Base-by-base conservation (phyloP, 179 eudicot genomes). In the Sideroxylon spinosum region DNA sequence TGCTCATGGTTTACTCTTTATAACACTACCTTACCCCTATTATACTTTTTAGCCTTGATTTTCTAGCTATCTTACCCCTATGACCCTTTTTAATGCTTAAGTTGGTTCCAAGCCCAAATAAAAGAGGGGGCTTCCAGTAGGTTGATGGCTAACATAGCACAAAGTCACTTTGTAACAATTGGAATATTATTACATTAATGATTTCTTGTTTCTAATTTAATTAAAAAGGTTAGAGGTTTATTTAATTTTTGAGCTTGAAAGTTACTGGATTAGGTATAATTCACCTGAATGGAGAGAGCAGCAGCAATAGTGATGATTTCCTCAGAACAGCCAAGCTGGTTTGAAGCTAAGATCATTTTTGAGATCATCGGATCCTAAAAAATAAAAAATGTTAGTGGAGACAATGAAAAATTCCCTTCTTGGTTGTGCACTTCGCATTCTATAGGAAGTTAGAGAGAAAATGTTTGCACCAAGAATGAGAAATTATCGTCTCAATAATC, bases 281-380 rank as follows among this genome's bases (percentile, higher is more conserved):
- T 61, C 66, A 93, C 99, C 98, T 95, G 99, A 72, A 93, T 79
- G 72, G 99, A 95, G 75, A 95, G 94, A 79, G 85, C 79, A 75
- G 99, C 92, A 81, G 98, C 95, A 76, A 95, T 85, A 64, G 99
- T 95, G 78, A 95, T 88, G 77, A 89, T 87, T 87, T 95, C 99
- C 79, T 95, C 98, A 37, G 99, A 90, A 82, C 99, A 95, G 65
- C 95, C 95, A 63, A 88, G 83, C 68, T 90, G 86, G 60, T 84
- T 86, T 71, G 99, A 92, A 71, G 91, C 98, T 81, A 95, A 86
- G 73, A 95, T 90, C 88, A 85, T 93, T 81, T 93, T 95, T 60
- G 99, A 90, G 74, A 95, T 84, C 98, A 95, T 91, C 26, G 99
- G 95, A 74, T 91, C 99, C 99, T 95, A 83, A 80, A 82, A 76